Evolutionary conservation across 306 rosid species (phyloP).

Genomic region (Neltuma alba): DNA sequence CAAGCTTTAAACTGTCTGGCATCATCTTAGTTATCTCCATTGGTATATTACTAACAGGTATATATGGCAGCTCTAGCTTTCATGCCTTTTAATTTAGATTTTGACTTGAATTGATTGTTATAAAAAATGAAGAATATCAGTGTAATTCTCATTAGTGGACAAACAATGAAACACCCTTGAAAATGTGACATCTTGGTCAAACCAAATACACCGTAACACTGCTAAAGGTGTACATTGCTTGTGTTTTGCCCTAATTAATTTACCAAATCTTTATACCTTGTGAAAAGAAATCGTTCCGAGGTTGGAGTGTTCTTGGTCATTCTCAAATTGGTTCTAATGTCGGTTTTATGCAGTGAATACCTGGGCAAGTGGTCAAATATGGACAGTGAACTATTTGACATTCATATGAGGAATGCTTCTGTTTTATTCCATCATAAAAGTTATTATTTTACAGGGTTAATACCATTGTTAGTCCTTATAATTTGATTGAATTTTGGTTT

Average conservation of each 20-base stretch:
- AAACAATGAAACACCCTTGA: background rate
- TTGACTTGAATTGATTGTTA: slow-evolving; percentile 26
- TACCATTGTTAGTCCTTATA: too few species aligned
- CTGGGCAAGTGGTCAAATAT: slow-evolving; percentile 19
- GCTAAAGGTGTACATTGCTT: too few species aligned
- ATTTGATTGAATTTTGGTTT: too few species aligned
- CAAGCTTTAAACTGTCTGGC: slow-evolving; percentile 85
- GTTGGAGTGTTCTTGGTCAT: background rate
- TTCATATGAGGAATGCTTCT: slow-evolving; percentile 15
- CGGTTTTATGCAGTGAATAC: slow-evolving; percentile 1
- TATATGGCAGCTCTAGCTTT: slow-evolving; percentile 8
- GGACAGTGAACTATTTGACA: background rate
- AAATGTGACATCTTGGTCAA: background rate
- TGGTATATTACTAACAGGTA: slow-evolving; percentile 95
- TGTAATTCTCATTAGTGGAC: background rate
- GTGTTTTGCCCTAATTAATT: background rate
- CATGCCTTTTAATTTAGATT: slow-evolving; percentile 10
- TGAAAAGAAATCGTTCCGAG: background rate
- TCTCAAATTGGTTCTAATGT: slow-evolving; percentile 26
- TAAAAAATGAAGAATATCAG: slow-evolving; percentile 6
- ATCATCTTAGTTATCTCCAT: slow-evolving; percentile 78
- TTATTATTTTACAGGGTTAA: too few species aligned
- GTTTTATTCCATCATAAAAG: too few species aligned
- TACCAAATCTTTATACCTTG: background rate
- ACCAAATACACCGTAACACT: background rate